Percentiles rank a stretch among this genome's conserved stretches.
Conservation (phyloP, 257 asterid genomes). For the Solanum bukasovii region DNA sequence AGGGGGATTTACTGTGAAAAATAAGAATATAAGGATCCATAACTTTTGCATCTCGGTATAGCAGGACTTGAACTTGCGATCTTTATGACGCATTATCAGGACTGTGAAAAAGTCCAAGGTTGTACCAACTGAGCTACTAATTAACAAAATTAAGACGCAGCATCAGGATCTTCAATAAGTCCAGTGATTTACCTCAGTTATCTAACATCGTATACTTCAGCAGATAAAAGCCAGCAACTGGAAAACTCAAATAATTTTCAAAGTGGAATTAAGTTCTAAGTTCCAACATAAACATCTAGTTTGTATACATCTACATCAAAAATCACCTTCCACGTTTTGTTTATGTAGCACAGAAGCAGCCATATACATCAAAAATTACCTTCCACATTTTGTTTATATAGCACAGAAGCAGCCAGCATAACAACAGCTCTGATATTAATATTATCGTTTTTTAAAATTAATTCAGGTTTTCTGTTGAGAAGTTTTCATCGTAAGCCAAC, state of each 20-base stretch:
- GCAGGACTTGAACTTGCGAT: not conserved
- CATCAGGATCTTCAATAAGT: not conserved
- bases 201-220: not conserved
- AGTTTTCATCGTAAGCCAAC: not conserved
- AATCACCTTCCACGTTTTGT: too few relatives aligned
- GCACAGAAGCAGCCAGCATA: not conserved
- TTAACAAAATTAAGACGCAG: not conserved
- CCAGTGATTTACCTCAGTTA: not conserved
- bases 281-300: not conserved
- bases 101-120: not conserved
- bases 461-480: not conserved
- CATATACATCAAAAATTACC: not conserved
- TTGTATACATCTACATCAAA: too few relatives aligned
- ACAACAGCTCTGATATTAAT: not conserved
- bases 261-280: not conserved
- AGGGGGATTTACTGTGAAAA: not conserved
- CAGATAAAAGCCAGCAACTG: not conserved
- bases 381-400: not conserved
- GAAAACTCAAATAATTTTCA: not conserved
- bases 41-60: not conserved
- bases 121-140: not conserved
- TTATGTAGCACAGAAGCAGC: not conserved
- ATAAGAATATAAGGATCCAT: not conserved
- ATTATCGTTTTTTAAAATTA: not conserved
- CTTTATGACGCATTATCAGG: not conserved